A percentile compares a stretch with the other conserved stretches of the same genome.
Evolutionary conservation across 75 land plant genomes (phyloP).

Genomic region (Ceratopteris richardii): DNA sequence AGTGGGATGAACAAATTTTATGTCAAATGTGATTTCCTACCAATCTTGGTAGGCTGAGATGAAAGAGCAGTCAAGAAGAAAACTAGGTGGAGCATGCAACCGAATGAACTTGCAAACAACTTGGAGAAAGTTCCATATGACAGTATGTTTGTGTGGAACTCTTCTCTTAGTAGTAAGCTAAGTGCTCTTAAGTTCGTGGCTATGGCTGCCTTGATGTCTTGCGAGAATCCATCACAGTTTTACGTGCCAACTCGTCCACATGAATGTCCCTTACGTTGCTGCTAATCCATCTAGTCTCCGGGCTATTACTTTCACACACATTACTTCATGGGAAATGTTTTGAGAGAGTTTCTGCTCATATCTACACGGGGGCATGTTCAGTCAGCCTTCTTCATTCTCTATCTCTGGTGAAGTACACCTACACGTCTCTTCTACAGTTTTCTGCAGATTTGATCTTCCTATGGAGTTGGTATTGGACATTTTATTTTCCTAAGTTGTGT

Average conservation of each 20-base stretch:
- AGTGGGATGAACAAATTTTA: too few species aligned
- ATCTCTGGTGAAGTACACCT: conserved; percentile 25
- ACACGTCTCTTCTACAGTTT: conserved; percentile 35
- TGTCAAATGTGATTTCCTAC: too few species aligned
- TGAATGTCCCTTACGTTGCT: conserved; percentile 38
- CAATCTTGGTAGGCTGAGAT: too few species aligned
- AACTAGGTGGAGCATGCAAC: too few species aligned
- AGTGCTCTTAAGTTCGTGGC: conserved; percentile 11
- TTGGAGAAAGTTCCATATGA: too few species aligned
- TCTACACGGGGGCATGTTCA: conserved; percentile 29
- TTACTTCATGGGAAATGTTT: conserved; percentile 37
- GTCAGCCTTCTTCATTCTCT: conserved; percentile 35
- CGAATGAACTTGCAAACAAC: too few species aligned
- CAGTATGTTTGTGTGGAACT: too few species aligned
- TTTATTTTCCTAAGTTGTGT: conserved; percentile 40
- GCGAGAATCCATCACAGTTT: conserved; percentile 57
- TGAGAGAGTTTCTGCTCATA: conserved; percentile 23
- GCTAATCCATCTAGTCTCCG: conserved; percentile 64
- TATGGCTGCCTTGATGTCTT: conserved; percentile 65
- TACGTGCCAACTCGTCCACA: conserved; percentile 40
- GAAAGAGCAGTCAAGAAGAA: too few species aligned
- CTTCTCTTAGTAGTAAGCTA: too few species aligned
- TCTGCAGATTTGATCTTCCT: conserved; percentile 18
- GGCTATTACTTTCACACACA: conserved; percentile 48
- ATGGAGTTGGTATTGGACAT: conserved; percentile 35